Evolutionary conservation across 495 filamentous ascomycete species (phyloP), one percentile per base, ranked within the genome.

Genomic region (Daldinia caldariorum): DNA sequence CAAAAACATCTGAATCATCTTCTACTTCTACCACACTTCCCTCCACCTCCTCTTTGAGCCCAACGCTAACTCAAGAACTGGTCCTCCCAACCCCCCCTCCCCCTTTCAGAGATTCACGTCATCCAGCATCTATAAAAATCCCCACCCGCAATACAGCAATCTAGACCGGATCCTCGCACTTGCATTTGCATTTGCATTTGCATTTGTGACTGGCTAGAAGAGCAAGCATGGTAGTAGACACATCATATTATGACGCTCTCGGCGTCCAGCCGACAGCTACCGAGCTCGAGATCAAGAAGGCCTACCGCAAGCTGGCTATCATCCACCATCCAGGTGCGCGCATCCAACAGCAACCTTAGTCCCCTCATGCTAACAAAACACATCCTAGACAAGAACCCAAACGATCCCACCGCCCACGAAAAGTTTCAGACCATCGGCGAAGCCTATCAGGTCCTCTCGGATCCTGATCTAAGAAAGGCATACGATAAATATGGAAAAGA

Each of bases 401-500:
- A 92, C 64, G 96, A 99, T 75, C 94, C 94, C 57, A 92, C 90
- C n/a, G 95, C 95, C 26, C 91, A 97, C 80, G 89, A 87, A 64
- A 92, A 91, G 69, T 99, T 99, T 81, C 95, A 99, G 82, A 88
- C 87, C 29, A 97, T 98, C 72, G 94, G 95, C 61, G 96, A 98
- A 81, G 95, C 95, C 45, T 99, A 99, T 79, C 95, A 99, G 83
- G 94, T 99, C 45, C 88, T 99, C 60, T 94, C 91, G 74, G 90
- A 97, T 76, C 80, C 89, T 58, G 90, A 96, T 26, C 84, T 98
- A 39, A 90, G 95, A 71, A 90, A 89, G 69, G 89, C 91, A 77
- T 99, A 99, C 82, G 95, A 99, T 80, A 95, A 97, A 76, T 92
- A 88, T 83, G 95, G 95, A 78, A 99, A 98, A 80, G 94, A 98